Evolutionary conservation across 1,284 basidiomycete genomes (phyloP).

Genomic region (Trichosporon asahii): DNA sequence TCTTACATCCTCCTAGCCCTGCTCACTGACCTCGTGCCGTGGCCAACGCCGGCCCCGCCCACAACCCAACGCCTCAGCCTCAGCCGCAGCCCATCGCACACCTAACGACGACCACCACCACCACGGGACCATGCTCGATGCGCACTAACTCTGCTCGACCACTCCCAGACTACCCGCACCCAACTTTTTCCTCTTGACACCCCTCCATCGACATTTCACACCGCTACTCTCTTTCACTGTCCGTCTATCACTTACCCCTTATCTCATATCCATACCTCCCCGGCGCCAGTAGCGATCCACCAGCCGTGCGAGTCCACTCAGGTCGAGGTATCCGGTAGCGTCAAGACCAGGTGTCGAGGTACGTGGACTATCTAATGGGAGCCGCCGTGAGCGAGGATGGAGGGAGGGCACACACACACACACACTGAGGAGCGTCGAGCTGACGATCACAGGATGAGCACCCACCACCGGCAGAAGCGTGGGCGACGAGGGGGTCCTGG

Average conservation of each 20-base stretch:
- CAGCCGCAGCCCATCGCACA: neutral
- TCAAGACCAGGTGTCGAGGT: neutral
- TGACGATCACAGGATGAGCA: conserved; percentile 8
- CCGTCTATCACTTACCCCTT: neutral
- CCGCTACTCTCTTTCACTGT: neutral
- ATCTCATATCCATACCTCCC: neutral
- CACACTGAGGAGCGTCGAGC: neutral
- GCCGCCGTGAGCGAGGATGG: neutral
- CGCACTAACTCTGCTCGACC: neutral
- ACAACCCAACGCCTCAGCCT: neutral
- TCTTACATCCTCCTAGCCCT: neutral
- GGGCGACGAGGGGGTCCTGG: neutral
- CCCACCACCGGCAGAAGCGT: conserved; percentile 6
- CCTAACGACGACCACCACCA: neutral
- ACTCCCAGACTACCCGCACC: neutral
- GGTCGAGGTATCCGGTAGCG: neutral
- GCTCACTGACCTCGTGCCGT: conserved; percentile 2
- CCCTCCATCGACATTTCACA: neutral
- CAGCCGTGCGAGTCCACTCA: neutral
- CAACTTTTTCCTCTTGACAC: neutral
- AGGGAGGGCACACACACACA: neutral
- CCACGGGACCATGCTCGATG: neutral
- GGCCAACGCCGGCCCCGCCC: neutral
- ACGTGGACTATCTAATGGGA: neutral
- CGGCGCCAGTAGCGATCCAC: neutral